Conservation (phyloP, 768 basidiomycete species). For the Suillus fuscotomentosus region DNA sequence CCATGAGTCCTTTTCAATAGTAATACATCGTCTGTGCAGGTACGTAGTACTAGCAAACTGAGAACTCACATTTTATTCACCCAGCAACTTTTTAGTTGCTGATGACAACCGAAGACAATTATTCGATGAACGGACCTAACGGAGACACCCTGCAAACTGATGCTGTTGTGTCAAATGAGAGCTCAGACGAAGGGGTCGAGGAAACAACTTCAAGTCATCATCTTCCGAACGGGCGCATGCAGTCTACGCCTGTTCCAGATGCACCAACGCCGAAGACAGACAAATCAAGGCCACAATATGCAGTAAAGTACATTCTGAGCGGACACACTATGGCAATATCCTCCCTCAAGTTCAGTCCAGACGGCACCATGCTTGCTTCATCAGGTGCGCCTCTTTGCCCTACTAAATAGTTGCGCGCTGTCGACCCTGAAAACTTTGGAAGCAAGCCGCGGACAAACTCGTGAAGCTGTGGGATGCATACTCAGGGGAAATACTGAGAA, state of each 20-base stretch:
- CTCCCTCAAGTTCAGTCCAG: constrained; percentile 84
- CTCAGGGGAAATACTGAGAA: constrained; percentile 71
- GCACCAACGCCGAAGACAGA: constrained; percentile 5
- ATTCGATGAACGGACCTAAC: neutral
- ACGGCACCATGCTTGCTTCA: constrained; percentile 80
- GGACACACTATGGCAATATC: constrained; percentile 87
- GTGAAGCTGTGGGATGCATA: constrained; percentile 80
- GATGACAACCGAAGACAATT: neutral
- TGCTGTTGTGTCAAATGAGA: neutral
- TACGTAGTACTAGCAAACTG: neutral
- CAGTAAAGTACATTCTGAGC: constrained; percentile 58
- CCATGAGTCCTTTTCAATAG: neutral
- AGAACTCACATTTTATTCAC: neutral
- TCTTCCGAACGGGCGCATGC: neutral
- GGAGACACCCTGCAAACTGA: neutral
- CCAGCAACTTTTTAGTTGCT: neutral
- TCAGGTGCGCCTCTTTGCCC: constrained; percentile 56
- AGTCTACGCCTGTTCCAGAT: neutral
- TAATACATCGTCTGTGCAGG: neutral
- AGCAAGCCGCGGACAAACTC: constrained; percentile 79
- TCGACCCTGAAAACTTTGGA: constrained; percentile 32
- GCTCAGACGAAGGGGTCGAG: neutral
- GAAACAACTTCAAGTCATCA: neutral
- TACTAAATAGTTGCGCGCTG: constrained; percentile 6
- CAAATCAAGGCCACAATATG: constrained; percentile 47